phyloP scores from a whole-genome alignment of 306 rosid species.

The Prinsepia uniflora region DNA sequence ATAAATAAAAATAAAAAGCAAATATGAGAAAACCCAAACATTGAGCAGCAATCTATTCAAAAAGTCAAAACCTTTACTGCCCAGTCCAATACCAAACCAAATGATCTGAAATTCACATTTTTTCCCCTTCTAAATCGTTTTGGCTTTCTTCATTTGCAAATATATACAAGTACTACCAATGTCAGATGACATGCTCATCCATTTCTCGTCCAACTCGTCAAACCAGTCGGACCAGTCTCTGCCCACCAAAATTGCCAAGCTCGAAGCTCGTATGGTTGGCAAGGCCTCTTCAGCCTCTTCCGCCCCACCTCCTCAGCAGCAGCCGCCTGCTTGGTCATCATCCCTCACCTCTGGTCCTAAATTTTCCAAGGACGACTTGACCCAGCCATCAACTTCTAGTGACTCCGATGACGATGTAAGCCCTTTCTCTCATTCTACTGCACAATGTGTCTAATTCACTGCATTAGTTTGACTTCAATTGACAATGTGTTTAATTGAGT shows the following conservation, averaged over 20 bases:
- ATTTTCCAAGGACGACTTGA: constrained; percentile 58
- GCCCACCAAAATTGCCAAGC: constrained; percentile 92
- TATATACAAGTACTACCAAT: constrained; percentile 27
- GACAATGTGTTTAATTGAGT: too few relatives aligned
- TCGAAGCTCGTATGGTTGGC: constrained; percentile 97
- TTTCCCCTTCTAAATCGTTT: background rate
- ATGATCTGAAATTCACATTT: constrained; percentile 25
- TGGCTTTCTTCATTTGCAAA: constrained; percentile 12
- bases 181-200: constrained; percentile 94
- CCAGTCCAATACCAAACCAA: constrained; percentile 18
- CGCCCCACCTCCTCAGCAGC: constrained; percentile 27
- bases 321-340: constrained; percentile 50
- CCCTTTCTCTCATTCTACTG: constrained; percentile 11
- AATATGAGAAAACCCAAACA: background rate
- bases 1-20: background rate
- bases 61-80: constrained; percentile 19
- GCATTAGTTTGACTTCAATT: background rate
- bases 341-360: constrained; percentile 51
- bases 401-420: constrained; percentile 94
- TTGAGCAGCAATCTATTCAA: background rate
- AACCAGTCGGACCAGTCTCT: constrained; percentile 98
- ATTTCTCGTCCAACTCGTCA: constrained; percentile 94
- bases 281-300: constrained; percentile 42
- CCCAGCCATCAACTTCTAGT: constrained; percentile 73
- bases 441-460: constrained; percentile 15